Base-by-base conservation (phyloP, 768 basidiomycete species). In the Russula emetica region DNA sequence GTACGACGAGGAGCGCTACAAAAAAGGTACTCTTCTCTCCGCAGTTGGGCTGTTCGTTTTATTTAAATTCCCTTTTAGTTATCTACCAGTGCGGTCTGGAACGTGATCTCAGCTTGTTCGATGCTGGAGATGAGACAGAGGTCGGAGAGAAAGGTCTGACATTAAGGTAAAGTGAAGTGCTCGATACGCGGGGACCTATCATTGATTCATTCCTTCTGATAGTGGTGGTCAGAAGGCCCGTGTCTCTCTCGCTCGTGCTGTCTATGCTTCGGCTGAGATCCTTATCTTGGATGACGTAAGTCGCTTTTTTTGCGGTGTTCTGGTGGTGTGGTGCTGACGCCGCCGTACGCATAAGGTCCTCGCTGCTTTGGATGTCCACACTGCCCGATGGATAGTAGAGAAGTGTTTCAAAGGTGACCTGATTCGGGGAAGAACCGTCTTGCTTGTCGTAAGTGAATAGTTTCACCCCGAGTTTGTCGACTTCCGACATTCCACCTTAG, bases 201-300 rank as follows among this genome's bases (percentile, higher is more conserved):
- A 11, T 40, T 58, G 40, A 64, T 30, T 30, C 6, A 20, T 22
- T 40, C 24, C 13, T 30, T 18, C 47, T 36, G 16, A 24, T 20
- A 78, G 77, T 69, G 83, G 83, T 36, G 83, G 83, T 40, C 83
- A 85, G 70, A 84, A 86, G 77, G 84, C 77, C 71, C 71, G 85
- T 32, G 73, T 86, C 45, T 82, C 82, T 1, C 74, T 85, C 24
- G 85, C 85, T 3, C 76, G 85, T 8, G 84, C 85, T 0, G 74
- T 85, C 1, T 87, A 87, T 71, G 82, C 82, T 2, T 73, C 73
- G n/a, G 84, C 89, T 0, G 72, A 82, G 28, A 83, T 85, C 20
- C 70, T 93, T 7, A 73, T 93, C 13, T 74, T 92, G 47, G 90
- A 93, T 69, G 90, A 92, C 69, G 83, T 90, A n/a, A 51, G 71